Percentiles rank a stretch among this genome's conserved stretches.
Conservation (phyloP, 805 yeast genomes). For the Diddensiella transvaalensis region DNA sequence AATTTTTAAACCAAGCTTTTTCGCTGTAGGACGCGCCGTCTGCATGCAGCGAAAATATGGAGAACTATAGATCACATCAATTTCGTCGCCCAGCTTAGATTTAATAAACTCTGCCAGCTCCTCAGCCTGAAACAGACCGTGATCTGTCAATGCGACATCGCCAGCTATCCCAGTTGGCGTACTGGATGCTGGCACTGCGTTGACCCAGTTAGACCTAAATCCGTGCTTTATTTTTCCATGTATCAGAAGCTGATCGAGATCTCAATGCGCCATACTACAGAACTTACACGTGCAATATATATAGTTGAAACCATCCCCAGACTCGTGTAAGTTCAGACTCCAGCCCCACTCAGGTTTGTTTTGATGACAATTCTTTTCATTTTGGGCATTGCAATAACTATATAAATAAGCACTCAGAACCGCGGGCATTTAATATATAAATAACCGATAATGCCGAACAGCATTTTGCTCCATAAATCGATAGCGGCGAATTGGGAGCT, state of each 20-base stretch:
- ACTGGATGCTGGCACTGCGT: constrained; percentile 53
- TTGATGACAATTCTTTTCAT: too few species aligned
- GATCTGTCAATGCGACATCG: constrained; percentile 83
- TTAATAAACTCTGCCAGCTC: constrained; percentile 65
- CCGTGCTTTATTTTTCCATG: too few species aligned
- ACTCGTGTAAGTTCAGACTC: too few species aligned
- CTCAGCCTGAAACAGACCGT: constrained; percentile 82
- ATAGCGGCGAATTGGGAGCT: too few species aligned
- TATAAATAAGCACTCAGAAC: too few species aligned
- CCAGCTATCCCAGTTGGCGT: constrained; percentile 87
- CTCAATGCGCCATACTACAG: too few species aligned
- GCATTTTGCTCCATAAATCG: too few species aligned
- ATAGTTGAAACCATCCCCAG: neutral
- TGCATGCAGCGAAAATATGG: constrained; percentile 91
- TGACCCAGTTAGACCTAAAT: constrained; percentile 79
- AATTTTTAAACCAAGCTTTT: constrained; percentile 53
- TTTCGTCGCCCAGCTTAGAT: constrained; percentile 46
- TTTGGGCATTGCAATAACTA: too few species aligned
- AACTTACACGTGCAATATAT: neutral
- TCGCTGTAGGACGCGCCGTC: constrained; percentile 69
- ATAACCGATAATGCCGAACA: too few species aligned
- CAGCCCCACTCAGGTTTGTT: too few species aligned
- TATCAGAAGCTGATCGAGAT: too few species aligned
- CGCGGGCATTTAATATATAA: too few species aligned
- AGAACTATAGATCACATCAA: constrained; percentile 68